phyloP scores from a whole-genome alignment of 108 stramenopile species.

The Skeletonema tropicum region DNA sequence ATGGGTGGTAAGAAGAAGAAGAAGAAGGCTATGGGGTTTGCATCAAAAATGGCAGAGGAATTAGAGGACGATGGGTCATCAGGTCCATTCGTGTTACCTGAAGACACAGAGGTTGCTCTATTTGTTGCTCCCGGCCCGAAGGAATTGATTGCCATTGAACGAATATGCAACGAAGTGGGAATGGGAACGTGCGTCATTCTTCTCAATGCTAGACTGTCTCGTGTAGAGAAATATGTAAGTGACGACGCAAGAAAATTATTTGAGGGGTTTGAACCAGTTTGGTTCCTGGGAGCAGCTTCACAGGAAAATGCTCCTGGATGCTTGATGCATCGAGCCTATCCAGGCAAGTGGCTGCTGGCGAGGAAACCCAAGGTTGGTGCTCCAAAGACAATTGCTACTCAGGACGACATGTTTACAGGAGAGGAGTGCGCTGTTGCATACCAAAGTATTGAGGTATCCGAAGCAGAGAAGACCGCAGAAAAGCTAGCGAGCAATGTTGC shows the following conservation, averaged over 20 bases:
- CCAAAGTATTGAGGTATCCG: conserved; percentile 60
- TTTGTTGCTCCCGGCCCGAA: conserved; percentile 86
- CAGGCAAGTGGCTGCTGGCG: conserved; percentile 73
- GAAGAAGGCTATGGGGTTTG: conserved; percentile 75
- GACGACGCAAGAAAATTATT: conserved; percentile 58
- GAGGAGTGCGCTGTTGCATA: conserved; percentile 67
- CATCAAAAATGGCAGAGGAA: conserved; percentile 78
- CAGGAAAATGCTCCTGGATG: conserved; percentile 78
- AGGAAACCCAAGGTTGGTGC: conserved; percentile 80
- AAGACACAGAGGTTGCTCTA: conserved; percentile 75
- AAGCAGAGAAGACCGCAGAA: conserved; percentile 76
- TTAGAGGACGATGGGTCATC: conserved; percentile 46
- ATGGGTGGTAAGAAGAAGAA: conserved; percentile 39
- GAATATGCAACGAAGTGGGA: conserved; percentile 70
- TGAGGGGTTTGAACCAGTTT: conserved; percentile 76
- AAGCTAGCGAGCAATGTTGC: conserved; percentile 72
- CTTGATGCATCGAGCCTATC: conserved; percentile 73
- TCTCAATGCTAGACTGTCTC: conserved; percentile 73
- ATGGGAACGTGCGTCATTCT: conserved; percentile 82
- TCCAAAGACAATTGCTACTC: conserved; percentile 64
- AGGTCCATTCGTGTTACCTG: conserved; percentile 70
- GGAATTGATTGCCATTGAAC: conserved; percentile 73
- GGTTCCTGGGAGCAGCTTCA: conserved; percentile 71
- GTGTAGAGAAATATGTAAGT: conserved; percentile 63
- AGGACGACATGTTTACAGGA: conserved; percentile 48